phyloP scores from a whole-genome alignment of 768 basidiomycete genomes.

The Bullera alba region DNA sequence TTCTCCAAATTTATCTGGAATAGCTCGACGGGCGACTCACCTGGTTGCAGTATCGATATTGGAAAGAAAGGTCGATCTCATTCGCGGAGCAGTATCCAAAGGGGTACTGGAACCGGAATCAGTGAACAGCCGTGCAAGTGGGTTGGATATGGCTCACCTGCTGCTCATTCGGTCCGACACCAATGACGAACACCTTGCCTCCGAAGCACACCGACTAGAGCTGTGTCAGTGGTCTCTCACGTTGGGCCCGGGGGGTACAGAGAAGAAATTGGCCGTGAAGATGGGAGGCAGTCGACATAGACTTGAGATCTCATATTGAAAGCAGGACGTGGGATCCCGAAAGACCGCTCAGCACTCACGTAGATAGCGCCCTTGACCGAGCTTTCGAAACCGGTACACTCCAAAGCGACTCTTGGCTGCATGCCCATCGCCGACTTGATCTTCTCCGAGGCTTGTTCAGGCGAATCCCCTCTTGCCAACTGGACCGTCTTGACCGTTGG shows the following conservation, averaged over 20 bases:
- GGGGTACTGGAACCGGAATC: constrained; percentile 31
- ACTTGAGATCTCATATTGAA: background rate
- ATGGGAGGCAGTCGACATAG: background rate
- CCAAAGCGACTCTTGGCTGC: constrained; percentile 41
- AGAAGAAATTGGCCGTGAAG: background rate
- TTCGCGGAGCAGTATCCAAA: constrained; percentile 46
- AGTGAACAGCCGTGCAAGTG: background rate
- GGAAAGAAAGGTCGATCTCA: constrained; percentile 48
- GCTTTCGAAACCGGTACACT: constrained; percentile 49
- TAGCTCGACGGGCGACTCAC: constrained; percentile 11
- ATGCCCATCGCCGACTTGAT: constrained; percentile 42
- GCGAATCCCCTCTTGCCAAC: constrained; percentile 34
- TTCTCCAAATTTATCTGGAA: background rate
- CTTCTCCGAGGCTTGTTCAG: constrained; percentile 32
- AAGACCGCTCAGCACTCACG: too few species aligned
- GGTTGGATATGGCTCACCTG: constrained; percentile 17
- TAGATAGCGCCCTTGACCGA: constrained; percentile 46
- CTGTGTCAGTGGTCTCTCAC: background rate
- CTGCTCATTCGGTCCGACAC: constrained; percentile 47
- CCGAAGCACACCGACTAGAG: constrained; percentile 45
- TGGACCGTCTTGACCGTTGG: constrained; percentile 45
- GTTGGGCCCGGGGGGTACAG: too few species aligned
- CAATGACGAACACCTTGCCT: constrained; percentile 48
- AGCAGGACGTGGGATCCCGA: background rate
- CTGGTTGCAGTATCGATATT: constrained; percentile 48